Percentiles rank a stretch among this genome's conserved stretches.
Conservation (phyloP, 208 protist genomes). For the Leishmania tropica region DNA sequence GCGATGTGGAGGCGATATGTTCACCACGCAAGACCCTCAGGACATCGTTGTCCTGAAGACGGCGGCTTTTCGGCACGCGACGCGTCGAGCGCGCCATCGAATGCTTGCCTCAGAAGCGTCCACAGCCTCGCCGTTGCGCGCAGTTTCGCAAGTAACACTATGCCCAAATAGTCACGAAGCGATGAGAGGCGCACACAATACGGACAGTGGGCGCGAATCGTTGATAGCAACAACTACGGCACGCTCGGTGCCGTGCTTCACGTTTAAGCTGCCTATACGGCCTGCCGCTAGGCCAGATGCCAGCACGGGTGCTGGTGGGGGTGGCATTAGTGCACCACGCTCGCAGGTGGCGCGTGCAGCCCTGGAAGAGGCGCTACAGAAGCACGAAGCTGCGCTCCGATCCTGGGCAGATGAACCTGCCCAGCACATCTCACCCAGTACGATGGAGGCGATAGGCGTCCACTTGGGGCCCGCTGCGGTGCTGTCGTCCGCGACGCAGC, state of each 20-base stretch:
- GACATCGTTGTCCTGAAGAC: conserved; percentile 26
- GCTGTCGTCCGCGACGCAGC: not conserved
- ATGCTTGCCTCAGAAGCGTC: not conserved
- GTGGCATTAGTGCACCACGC: not conserved
- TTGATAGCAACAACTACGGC: not conserved
- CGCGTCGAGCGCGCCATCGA: not conserved
- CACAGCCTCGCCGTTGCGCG: not conserved
- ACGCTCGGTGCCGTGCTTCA: conserved; percentile 19
- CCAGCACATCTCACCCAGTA: not conserved
- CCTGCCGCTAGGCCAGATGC: not conserved
- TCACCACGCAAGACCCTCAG: conserved; percentile 14
- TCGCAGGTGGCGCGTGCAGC: not conserved
- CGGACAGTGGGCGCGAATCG: too few species aligned
- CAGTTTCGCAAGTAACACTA: not conserved
- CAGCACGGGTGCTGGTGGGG: not conserved
- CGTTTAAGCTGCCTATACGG: conserved; percentile 10
- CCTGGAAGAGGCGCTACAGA: conserved; percentile 17
- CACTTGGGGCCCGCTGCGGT: not conserved
- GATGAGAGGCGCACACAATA: not conserved
- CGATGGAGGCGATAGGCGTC: not conserved
- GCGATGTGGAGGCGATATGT: conserved; percentile 12
- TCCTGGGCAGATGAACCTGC: conserved; percentile 24
- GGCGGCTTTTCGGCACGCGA: conserved; percentile 10
- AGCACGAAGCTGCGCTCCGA: conserved; percentile 31
- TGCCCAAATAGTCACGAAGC: not conserved